These are phyloP conservation scores for Trichoderma sp. DNA, from an alignment of 2,329 filamentous ascomycete genomes.

Conservation along the genomic window DNA sequence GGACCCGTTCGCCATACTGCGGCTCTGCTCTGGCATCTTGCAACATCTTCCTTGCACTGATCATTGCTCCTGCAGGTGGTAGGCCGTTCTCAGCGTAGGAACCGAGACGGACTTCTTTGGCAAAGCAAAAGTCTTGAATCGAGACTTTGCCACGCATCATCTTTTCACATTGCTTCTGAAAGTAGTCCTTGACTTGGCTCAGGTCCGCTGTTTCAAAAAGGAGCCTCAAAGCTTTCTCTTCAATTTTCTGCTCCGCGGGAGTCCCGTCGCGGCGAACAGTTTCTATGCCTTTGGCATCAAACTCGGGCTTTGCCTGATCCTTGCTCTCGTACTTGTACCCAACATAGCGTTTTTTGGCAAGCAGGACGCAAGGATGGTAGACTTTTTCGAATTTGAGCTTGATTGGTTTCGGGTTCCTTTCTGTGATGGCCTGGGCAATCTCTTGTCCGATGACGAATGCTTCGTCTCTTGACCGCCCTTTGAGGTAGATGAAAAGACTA, in stretches of 20 bases:
- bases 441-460: constrained; percentile 93
- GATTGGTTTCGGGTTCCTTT: constrained; percentile 85
- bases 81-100: constrained; percentile 77
- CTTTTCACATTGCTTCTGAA: constrained; percentile 85
- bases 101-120: constrained; percentile 85
- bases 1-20: constrained; percentile 92
- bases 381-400: constrained; percentile 99
- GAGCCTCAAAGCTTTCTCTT: constrained; percentile 85
- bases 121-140: constrained; percentile 95
- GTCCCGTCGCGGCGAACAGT: constrained; percentile 94
- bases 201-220: constrained; percentile 90
- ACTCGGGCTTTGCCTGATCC: constrained; percentile 76
- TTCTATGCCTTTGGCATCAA: constrained; percentile 98
- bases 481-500: constrained; percentile 87
- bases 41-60: constrained; percentile 84
- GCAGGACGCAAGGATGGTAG: constrained; percentile 89
- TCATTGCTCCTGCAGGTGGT: constrained; percentile 82
- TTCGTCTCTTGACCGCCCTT: constrained; percentile 81
- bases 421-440: constrained; percentile 83
- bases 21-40: constrained; percentile 84
- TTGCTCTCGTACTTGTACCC: constrained; percentile 92
- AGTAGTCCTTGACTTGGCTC: constrained; percentile 84
- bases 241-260: constrained; percentile 93
- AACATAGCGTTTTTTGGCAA: constrained; percentile 97
- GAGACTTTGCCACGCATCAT: constrained; percentile 88